Evolutionary conservation across 2,329 filamentous ascomycete species (phyloP).

Genomic region (Trichoderma cornu-damae): DNA sequence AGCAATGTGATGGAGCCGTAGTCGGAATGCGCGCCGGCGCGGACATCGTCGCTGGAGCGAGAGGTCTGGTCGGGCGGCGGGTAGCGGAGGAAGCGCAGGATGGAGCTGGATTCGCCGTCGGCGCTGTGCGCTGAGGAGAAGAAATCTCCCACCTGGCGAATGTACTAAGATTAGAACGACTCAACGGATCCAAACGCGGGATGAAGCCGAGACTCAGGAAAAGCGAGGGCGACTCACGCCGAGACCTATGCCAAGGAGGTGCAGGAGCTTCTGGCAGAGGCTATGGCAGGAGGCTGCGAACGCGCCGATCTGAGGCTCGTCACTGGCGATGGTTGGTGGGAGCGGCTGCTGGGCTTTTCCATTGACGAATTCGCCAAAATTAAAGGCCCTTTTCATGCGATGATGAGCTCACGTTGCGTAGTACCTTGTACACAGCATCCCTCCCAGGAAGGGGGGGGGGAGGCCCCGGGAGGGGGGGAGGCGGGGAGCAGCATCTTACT

Average conservation of each 20-base stretch:
- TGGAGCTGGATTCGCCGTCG: constrained; percentile 49
- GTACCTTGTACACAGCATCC: neutral
- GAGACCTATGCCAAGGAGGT: constrained; percentile 73
- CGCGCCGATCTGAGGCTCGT: constrained; percentile 55
- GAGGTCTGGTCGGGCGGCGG: constrained; percentile 47
- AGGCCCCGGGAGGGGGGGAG: too few relatives aligned
- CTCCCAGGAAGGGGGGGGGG: too few relatives aligned
- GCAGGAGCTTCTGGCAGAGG: constrained; percentile 68
- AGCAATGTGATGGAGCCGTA: constrained; percentile 71
- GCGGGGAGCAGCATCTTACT: constrained; percentile 50
- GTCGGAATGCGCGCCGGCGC: constrained; percentile 88
- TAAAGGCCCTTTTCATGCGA: constrained; percentile 66
- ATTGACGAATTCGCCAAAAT: constrained; percentile 72
- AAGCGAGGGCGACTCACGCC: constrained; percentile 41
- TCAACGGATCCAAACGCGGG: neutral
- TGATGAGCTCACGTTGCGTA: constrained; percentile 1
- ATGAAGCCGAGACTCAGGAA: neutral
- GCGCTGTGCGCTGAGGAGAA: constrained; percentile 49
- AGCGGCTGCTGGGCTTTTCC: constrained; percentile 72
- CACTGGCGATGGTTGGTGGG: constrained; percentile 55
- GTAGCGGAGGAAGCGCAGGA: constrained; percentile 69
- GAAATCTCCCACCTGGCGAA: constrained; percentile 43
- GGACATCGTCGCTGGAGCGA: constrained; percentile 56
- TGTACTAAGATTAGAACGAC: neutral
- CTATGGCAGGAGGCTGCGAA: constrained; percentile 68